Percentiles rank a stretch among this genome's conserved stretches.
These are phyloP conservation scores for Picea sitchensis DNA, from an alignment of 75 land plant species.

Conservation along the genomic window DNA sequence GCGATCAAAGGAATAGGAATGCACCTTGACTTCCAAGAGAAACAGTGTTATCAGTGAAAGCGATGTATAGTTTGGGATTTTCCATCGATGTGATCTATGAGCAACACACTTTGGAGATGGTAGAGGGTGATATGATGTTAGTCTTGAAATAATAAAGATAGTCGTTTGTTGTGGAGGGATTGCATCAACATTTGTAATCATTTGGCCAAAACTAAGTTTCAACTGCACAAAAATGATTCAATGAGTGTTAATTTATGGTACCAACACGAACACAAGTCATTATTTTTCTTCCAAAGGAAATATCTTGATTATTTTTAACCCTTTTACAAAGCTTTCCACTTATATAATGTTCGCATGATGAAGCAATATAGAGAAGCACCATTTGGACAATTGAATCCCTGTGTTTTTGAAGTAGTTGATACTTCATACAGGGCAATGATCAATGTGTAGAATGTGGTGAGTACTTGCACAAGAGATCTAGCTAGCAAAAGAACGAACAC, in stretches of 20 bases:
- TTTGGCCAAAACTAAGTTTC: neutral
- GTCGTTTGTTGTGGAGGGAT: neutral
- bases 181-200: neutral
- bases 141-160: neutral
- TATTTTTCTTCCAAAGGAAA: slow-evolving; percentile 40
- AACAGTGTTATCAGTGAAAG: no score
- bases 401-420: slow-evolving; percentile 99
- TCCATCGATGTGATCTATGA: no score
- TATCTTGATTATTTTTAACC: slow-evolving; percentile 97
- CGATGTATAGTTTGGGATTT: no score
- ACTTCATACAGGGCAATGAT: slow-evolving; percentile 98
- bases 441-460: neutral
- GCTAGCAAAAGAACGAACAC: no score
- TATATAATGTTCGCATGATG: slow-evolving; percentile 95
- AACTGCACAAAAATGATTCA: neutral
- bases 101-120: no score
- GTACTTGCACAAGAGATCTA: no score
- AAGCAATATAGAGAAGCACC: slow-evolving; percentile 93
- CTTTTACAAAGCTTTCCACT: slow-evolving; percentile 95
- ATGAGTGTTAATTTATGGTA: neutral
- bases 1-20: neutral
- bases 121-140: no score
- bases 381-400: slow-evolving; percentile 96
- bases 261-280: neutral
- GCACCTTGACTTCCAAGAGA: no score